A percentile compares a stretch with the other conserved stretches of the same genome.
Conservation (phyloP, 1,284 basidiomycete species). For the Cystobasidium sp. region DNA sequence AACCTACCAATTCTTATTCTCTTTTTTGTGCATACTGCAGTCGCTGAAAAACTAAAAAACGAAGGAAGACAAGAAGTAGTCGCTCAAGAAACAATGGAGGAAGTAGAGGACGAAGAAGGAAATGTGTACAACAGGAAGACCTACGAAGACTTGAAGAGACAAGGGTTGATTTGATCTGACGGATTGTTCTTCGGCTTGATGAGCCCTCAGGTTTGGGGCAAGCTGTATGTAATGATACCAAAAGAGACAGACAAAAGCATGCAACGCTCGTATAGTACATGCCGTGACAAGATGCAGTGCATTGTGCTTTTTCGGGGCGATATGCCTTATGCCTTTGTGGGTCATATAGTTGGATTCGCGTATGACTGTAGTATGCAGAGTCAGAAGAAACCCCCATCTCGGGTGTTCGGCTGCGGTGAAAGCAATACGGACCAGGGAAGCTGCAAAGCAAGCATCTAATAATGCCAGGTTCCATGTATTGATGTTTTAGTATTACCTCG, state of each 20-base stretch:
- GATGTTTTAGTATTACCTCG: too few relatives aligned
- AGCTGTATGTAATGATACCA: background rate
- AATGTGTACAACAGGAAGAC: slow-evolving; percentile 73
- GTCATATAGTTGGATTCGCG: too few relatives aligned
- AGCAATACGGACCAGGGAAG: too few relatives aligned
- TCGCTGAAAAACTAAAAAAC: slow-evolving; percentile 92
- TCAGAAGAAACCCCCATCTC: too few relatives aligned
- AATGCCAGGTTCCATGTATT: too few relatives aligned
- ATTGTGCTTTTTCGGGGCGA: too few relatives aligned
- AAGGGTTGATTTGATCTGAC: slow-evolving; percentile 74
- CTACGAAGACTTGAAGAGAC: slow-evolving; percentile 88
- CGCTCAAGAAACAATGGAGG: slow-evolving; percentile 90
- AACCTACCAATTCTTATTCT: slow-evolving; percentile 9
- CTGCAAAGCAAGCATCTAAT: too few relatives aligned
- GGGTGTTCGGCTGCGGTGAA: too few relatives aligned
- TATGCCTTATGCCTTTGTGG: too few relatives aligned
- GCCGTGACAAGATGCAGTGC: too few relatives aligned
- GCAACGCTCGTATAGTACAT: background rate
- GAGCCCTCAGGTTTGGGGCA: background rate
- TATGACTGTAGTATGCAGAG: too few relatives aligned
- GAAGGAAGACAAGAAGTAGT: slow-evolving; percentile 90
- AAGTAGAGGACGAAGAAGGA: slow-evolving; percentile 93
- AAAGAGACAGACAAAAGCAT: background rate
- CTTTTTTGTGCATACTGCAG: slow-evolving; percentile 59
- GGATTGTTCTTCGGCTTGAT: background rate